These are phyloP conservation scores for Diaporthe citri DNA, from an alignment of 2,329 filamentous ascomycete genomes.

Conservation along the genomic window DNA sequence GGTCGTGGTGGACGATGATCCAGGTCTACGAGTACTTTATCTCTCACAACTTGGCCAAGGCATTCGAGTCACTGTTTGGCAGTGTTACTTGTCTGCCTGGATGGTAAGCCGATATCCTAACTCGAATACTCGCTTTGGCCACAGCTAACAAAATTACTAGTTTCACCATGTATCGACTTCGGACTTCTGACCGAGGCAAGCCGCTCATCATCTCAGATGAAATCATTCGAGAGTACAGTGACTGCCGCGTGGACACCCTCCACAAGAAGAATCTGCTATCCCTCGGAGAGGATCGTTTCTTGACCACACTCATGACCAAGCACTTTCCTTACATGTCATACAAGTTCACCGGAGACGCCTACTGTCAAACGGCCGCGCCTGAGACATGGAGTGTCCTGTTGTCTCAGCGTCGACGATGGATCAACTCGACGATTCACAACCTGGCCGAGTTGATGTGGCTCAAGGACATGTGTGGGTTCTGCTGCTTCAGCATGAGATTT, in stretches of 20 bases:
- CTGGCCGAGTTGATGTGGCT: constrained; percentile 90
- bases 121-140: constrained; percentile 15
- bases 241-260: constrained; percentile 91
- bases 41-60: constrained; percentile 95
- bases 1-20: constrained; percentile 99
- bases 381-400: constrained; percentile 94
- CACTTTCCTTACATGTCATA: constrained; percentile 96
- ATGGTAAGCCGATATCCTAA: constrained; percentile 76
- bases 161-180: constrained; percentile 98
- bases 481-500: constrained; percentile 98
- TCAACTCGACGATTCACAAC: constrained; percentile 99
- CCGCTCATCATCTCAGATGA: constrained; percentile 93
- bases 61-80: constrained; percentile 97
- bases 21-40: constrained; percentile 99
- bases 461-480: constrained; percentile 97
- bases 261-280: constrained; percentile 97
- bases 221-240: constrained; percentile 88
- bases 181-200: constrained; percentile 93
- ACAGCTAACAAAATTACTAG: constrained; percentile 64
- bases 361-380: constrained; percentile 92
- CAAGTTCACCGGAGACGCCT: constrained; percentile 95
- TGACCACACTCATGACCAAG: constrained; percentile 98
- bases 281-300: constrained; percentile 95
- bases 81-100: constrained; percentile 98
- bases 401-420: constrained; percentile 99